phyloP scores from a whole-genome alignment of 495 filamentous ascomycete genomes.

The Bacidia rubella region DNA sequence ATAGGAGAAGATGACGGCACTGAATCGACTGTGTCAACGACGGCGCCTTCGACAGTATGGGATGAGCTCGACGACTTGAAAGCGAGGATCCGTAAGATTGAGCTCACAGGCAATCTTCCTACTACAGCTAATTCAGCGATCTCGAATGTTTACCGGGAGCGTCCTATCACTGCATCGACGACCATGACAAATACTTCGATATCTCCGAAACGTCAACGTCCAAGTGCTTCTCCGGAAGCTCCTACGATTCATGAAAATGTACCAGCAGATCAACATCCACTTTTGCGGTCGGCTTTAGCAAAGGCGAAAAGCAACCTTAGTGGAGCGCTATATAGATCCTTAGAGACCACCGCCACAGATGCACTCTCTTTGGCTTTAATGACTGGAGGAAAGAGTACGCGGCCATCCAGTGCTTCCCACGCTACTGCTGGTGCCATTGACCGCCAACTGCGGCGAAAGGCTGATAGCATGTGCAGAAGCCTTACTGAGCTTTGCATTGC shows the following conservation, averaged over 20 bases:
- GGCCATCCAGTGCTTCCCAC: slow-evolving; percentile 51
- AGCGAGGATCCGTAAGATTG: slow-evolving; percentile 82
- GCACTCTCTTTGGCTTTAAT: slow-evolving; percentile 61
- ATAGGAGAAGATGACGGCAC: slow-evolving; percentile 40
- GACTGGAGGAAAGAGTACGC: slow-evolving; percentile 53
- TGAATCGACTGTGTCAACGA: slow-evolving; percentile 73
- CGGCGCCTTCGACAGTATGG: slow-evolving; percentile 87
- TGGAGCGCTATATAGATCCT: slow-evolving; percentile 59
- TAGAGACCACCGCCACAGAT: slow-evolving; percentile 72
- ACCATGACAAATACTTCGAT: slow-evolving; percentile 86
- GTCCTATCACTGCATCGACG: slow-evolving; percentile 81
- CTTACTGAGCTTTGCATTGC: slow-evolving; percentile 87
- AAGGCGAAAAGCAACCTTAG: slow-evolving; percentile 58
- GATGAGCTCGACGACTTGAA: slow-evolving; percentile 95
- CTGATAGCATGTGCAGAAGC: slow-evolving; percentile 82
- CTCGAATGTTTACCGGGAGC: slow-evolving; percentile 53
- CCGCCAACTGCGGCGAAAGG: slow-evolving; percentile 73
- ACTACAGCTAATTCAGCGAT: slow-evolving; percentile 67
- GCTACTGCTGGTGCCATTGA: slow-evolving; percentile 48
- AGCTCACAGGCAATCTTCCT: slow-evolving; percentile 76
- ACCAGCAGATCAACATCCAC: slow-evolving; percentile 47
- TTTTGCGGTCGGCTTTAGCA: slow-evolving; percentile 64
- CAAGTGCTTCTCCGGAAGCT: slow-evolving; percentile 38
- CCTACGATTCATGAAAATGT: slow-evolving; percentile 15
- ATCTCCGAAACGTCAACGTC: slow-evolving; percentile 58